phyloP scores from a whole-genome alignment of 176 grass and related monocot species.

The Carex littledalei region DNA sequence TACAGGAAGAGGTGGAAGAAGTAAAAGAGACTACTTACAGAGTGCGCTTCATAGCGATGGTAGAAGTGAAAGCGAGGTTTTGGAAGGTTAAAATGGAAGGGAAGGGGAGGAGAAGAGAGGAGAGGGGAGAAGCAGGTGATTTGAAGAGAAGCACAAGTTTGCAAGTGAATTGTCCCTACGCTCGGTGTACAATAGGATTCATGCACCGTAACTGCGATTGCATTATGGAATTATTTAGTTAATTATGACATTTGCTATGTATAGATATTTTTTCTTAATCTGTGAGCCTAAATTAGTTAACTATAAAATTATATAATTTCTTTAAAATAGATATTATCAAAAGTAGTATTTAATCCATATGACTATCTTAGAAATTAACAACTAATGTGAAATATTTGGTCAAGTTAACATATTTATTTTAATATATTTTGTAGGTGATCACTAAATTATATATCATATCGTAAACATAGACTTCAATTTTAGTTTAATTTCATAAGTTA shows the following conservation, averaged over 20 bases:
- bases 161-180: neutral
- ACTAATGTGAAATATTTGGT: neutral
- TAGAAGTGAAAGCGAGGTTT: slow-evolving; percentile 30
- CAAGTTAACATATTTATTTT: neutral
- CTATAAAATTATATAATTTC: neutral
- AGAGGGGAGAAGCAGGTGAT: slow-evolving; percentile 7
- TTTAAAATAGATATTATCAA: neutral
- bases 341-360: neutral
- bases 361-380: neutral
- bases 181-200: neutral
- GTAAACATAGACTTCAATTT: neutral
- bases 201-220: neutral
- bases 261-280: neutral
- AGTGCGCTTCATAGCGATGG: neutral
- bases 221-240: neutral
- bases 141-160: slow-evolving; percentile 22
- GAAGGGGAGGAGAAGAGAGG: slow-evolving; percentile 4
- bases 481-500: neutral
- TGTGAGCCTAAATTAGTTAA: slow-evolving; percentile 1
- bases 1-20: neutral
- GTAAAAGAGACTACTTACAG: slow-evolving; percentile 7
- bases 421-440: neutral
- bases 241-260: slow-evolving; percentile 4
- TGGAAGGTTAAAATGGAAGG: slow-evolving; percentile 13
- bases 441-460: neutral